These are phyloP conservation scores for Pulchroboletus neoregius DNA, from an alignment of 1,284 basidiomycete species.

Conservation along the genomic window DNA sequence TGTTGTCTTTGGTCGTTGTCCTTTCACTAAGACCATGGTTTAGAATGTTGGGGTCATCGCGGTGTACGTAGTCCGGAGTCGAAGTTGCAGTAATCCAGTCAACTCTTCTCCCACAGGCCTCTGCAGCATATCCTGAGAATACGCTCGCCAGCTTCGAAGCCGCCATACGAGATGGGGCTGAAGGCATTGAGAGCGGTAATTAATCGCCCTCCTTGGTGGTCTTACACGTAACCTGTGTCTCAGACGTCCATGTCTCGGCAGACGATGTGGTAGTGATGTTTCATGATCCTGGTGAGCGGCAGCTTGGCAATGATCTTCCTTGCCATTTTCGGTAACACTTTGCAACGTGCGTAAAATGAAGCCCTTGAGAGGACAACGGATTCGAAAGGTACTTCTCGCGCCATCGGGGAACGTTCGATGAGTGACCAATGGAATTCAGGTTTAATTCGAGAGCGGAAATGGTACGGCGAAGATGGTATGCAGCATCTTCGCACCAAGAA, in stretches of 20 bases:
- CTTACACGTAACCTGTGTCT: slow-evolving; percentile 48
- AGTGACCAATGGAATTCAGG: slow-evolving; percentile 40
- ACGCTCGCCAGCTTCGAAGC: slow-evolving; percentile 90
- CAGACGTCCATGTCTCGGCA: slow-evolving; percentile 94
- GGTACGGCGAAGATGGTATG: slow-evolving; percentile 74
- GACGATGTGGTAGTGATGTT: slow-evolving; percentile 94
- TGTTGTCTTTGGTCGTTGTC: background rate
- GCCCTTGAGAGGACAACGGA: slow-evolving; percentile 67
- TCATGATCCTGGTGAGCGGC: slow-evolving; percentile 78
- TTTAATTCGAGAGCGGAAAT: slow-evolving; percentile 63
- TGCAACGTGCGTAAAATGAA: slow-evolving; percentile 32
- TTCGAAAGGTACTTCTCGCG: slow-evolving; percentile 48
- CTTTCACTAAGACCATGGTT: slow-evolving; percentile 5
- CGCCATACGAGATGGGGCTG: slow-evolving; percentile 89
- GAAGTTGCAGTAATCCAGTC: slow-evolving; percentile 11
- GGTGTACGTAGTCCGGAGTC: slow-evolving; percentile 58
- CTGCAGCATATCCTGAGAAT: slow-evolving; percentile 86
- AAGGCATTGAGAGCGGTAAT: slow-evolving; percentile 93
- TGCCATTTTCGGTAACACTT: slow-evolving; percentile 20
- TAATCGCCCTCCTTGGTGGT: slow-evolving; percentile 35
- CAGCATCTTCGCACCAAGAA: slow-evolving; percentile 80
- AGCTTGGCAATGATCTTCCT: slow-evolving; percentile 21
- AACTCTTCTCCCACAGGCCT: slow-evolving; percentile 54
- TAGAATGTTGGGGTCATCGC: slow-evolving; percentile 92
- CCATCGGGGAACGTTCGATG: slow-evolving; percentile 20